Percentiles rank a stretch among this genome's conserved stretches.
Conservation (phyloP, 2,329 filamentous ascomycete species). For the Sphaerulina vaccinii region DNA sequence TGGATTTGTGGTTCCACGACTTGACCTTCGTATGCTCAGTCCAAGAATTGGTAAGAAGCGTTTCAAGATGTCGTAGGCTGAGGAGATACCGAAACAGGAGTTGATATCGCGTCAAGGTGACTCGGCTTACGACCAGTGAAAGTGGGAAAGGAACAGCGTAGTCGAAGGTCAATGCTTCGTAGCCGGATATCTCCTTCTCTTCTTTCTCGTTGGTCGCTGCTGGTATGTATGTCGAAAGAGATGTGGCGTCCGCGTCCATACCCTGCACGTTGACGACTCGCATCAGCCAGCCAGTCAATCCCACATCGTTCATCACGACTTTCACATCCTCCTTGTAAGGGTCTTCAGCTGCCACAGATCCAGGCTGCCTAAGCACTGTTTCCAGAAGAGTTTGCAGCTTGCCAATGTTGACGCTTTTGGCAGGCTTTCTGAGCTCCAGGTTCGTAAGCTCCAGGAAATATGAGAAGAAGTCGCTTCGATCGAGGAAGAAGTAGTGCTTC, state of each 20-base stretch:
- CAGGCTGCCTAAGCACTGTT: conserved; percentile 90
- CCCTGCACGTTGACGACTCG: conserved; percentile 95
- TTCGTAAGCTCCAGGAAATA: conserved; percentile 92
- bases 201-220: conserved; percentile 61
- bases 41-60: conserved; percentile 83
- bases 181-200: conserved; percentile 84
- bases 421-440: conserved; percentile 79
- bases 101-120: conserved; percentile 96
- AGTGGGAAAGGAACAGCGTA: conserved; percentile 93
- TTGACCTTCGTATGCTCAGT: conserved; percentile 78
- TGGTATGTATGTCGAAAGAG: conserved; percentile 64
- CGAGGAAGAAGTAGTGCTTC: conserved; percentile 99
- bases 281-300: conserved; percentile 89
- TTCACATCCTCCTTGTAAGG: conserved; percentile 98
- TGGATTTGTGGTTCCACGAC: conserved; percentile 73
- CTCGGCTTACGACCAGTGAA: conserved; percentile 90
- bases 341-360: conserved; percentile 88
- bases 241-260: conserved; percentile 65
- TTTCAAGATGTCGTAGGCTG: conserved; percentile 84
- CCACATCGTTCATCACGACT: conserved; percentile 93
- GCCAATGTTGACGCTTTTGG: conserved; percentile 82
- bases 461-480: conserved; percentile 95
- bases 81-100: conserved; percentile 92
- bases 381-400: conserved; percentile 97
- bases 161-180: conserved; percentile 89